Percentiles rank a stretch among this genome's conserved stretches.
Conservation (phyloP, 2,329 filamentous ascomycete genomes). For the Alternaria hordeiaustralica region DNA sequence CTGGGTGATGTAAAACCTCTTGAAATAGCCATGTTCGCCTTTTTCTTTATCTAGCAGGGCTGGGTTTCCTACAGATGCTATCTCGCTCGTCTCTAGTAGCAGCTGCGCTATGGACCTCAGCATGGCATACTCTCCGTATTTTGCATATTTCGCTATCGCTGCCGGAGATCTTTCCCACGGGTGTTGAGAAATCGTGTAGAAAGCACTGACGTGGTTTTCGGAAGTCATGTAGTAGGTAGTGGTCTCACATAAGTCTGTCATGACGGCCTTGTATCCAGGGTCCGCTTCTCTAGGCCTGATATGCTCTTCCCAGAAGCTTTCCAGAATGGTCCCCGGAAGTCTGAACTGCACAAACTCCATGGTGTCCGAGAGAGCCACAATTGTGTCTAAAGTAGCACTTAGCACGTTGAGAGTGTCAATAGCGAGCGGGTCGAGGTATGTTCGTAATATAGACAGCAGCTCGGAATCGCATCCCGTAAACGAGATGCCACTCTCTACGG, state of each 20-base stretch:
- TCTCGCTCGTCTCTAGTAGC: not conserved
- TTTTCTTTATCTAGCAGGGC: too few species aligned
- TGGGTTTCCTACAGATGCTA: not conserved
- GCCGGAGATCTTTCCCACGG: rapidly evolving
- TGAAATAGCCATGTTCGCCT: too few species aligned
- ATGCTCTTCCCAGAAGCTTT: not conserved
- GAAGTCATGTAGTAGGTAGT: not conserved
- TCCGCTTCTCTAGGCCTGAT: not conserved
- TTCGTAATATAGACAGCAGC: rapidly evolving
- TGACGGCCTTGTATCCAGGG: not conserved
- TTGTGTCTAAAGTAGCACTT: not conserved
- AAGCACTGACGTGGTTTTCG: not conserved
- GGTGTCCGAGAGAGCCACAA: not conserved
- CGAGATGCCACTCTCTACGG: not conserved
- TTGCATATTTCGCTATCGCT: not conserved
- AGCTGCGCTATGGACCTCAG: not conserved
- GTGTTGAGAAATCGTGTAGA: not conserved
- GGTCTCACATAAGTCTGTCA: not conserved
- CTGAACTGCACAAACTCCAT: too few species aligned
- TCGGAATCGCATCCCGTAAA: not conserved
- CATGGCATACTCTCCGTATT: not conserved
- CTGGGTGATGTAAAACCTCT: too few species aligned
- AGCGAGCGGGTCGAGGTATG: not conserved
- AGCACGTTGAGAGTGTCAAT: not conserved
- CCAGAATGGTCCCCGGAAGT: not conserved